phyloP scores from a whole-genome alignment of 1,284 basidiomycete genomes.

The Mycena sp. region DNA sequence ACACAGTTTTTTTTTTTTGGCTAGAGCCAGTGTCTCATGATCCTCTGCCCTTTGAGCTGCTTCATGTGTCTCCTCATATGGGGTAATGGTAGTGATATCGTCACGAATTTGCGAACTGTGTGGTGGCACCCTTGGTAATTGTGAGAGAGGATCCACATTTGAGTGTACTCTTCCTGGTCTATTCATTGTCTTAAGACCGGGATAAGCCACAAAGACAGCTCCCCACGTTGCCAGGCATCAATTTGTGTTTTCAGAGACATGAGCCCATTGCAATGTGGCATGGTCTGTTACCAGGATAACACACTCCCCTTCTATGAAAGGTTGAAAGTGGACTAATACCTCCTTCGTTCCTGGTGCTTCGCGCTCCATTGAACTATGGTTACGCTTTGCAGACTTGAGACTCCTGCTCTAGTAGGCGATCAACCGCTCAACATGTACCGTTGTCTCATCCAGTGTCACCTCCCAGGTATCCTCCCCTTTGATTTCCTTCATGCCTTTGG shows the following conservation, averaged over 20 bases:
- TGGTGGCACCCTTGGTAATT: background rate
- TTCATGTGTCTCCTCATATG: background rate
- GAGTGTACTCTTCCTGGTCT: constrained; percentile 36
- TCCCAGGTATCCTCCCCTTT: constrained; percentile 21
- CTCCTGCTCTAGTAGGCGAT: constrained; percentile 12
- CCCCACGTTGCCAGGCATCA: constrained; percentile 41
- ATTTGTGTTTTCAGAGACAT: constrained; percentile 44
- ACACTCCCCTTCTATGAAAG: constrained; percentile 10
- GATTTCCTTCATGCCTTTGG: background rate
- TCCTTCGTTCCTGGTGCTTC: constrained; percentile 37
- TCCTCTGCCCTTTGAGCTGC: background rate
- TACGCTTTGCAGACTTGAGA: constrained; percentile 21
- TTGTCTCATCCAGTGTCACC: constrained; percentile 31
- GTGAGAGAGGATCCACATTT: constrained; percentile 2
- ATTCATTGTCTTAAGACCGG: constrained; percentile 43
- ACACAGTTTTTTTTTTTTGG: background rate
- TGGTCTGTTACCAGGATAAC: constrained; percentile 24
- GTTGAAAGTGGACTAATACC: constrained; percentile 1
- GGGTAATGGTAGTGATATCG: background rate
- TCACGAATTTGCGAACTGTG: background rate
- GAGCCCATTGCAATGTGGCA: constrained; percentile 43
- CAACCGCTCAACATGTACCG: constrained; percentile 26
- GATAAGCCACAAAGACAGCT: constrained; percentile 42
- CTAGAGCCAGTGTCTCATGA: background rate
- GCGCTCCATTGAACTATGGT: constrained; percentile 36